These are phyloP conservation scores for Quercus tomentella DNA, from an alignment of 331 rosid species.

Conservation along the genomic window DNA sequence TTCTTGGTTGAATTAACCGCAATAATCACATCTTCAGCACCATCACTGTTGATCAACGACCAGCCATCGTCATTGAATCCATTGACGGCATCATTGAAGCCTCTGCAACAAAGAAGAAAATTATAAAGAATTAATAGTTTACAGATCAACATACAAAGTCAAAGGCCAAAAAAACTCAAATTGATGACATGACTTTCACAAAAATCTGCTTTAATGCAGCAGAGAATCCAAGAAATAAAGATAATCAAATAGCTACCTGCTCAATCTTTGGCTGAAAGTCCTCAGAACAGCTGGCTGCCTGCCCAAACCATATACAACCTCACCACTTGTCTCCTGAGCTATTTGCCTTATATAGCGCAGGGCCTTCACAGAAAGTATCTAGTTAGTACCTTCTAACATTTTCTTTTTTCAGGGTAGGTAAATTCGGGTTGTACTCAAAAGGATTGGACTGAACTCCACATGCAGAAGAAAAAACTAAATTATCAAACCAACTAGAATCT, in stretches of 20 bases:
- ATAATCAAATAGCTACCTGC: constrained; percentile 45
- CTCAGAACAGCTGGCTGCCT: constrained; percentile 96
- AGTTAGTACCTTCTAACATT: constrained; percentile 16
- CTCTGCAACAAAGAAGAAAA: constrained; percentile 41
- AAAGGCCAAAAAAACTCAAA: neutral
- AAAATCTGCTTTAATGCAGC: neutral
- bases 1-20: constrained; percentile 78
- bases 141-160: neutral
- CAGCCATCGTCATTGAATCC: constrained; percentile 97
- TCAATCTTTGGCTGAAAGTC: constrained; percentile 92
- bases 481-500: neutral
- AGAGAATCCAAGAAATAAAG: neutral
- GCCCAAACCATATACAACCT: constrained; percentile 86
- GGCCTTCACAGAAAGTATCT: constrained; percentile 46
- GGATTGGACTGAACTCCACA: neutral
- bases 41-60: constrained; percentile 76
- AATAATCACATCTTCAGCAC: constrained; percentile 83
- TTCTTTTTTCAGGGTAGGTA: neutral
- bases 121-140: neutral
- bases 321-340: constrained; percentile 97
- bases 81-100: constrained; percentile 92
- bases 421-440: neutral
- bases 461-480: neutral
- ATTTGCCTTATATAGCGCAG: constrained; percentile 85
- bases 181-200: neutral